phyloP scores from a whole-genome alignment of 1,139 yeast species.

The Suhomyces ambrosiae region DNA sequence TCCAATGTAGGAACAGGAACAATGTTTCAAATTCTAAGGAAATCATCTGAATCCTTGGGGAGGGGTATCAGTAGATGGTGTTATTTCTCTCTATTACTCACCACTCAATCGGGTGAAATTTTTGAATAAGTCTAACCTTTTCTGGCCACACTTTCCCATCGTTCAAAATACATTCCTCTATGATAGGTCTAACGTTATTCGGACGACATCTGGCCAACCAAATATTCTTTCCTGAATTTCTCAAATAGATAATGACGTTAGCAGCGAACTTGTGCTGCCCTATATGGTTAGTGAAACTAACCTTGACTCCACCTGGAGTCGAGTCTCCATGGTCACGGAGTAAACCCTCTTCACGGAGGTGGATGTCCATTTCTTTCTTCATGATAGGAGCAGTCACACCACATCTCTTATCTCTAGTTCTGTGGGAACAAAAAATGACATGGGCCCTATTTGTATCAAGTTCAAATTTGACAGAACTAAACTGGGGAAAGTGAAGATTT shows the following conservation, averaged over 20 bases:
- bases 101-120: conserved; percentile 58
- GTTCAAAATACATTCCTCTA: conserved; percentile 67
- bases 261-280: conserved; percentile 97
- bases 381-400: conserved; percentile 94
- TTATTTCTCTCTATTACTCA: conserved; percentile 25
- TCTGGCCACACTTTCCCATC: conserved; percentile 76
- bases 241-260: conserved; percentile 74
- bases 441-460: conserved; percentile 50
- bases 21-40: no score
- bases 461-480: conserved; percentile 21
- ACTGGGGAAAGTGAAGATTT: conserved; percentile 14
- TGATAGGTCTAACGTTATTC: conserved; percentile 67
- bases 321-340: conserved; percentile 74
- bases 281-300: conserved; percentile 76
- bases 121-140: conserved; percentile 63
- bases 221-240: conserved; percentile 66
- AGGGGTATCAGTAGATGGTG: no score
- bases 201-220: conserved; percentile 92
- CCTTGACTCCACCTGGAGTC: conserved; percentile 72
- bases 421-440: conserved; percentile 83
- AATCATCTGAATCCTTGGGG: no score
- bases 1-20: no score
- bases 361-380: conserved; percentile 75
- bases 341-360: conserved; percentile 67
- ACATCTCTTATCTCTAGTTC: conserved; percentile 88